Evolutionary conservation across 2,329 filamentous ascomycete species (phyloP), one percentile per base, ranked within the genome.

Genomic region (Aspergillus hiratsukae): DNA sequence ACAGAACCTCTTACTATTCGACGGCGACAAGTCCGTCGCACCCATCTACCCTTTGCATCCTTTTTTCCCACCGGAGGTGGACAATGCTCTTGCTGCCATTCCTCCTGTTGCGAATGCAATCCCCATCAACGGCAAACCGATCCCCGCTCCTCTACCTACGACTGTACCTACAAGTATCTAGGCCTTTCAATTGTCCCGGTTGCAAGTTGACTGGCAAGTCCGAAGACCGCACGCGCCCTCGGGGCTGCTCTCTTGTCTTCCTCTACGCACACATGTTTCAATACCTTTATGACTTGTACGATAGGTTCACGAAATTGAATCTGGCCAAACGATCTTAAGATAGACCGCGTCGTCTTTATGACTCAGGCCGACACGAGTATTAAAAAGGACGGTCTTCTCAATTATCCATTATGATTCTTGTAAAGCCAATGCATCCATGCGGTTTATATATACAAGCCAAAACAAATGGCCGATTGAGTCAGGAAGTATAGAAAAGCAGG

Each of bases 1-100:
- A 45, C 94, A 99, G 76, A 99, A 99, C 73, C 85, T 96, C 71
- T 83, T 96, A 51, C 79, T 97, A 21, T 96, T 97, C 67, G 91
- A 97, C 71, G 92, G 92, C 14, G 89, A 90, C 64, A 83, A 81
- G 48, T 89, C 90, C 74, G 84, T 89, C 62, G 90, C 88, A 0
- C 86, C 86, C 1, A 86, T 94, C 62, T 96, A 94, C 70, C 83
- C 91, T 1, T 79, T 97, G 45, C 90, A 95, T 69, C 90, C 91
- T 0, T 79, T 82, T 61, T 82, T 82, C 64, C 69, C 74, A 6
- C 64, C 69, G 1, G 66, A 68, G 37, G 61, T 67, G 43, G 64
- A 63, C 11, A 64, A 63, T 40, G 58, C 56, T 27, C 55, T 71
- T 27, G 60, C 68, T 52, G 68, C 69, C 49, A 59, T 68, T 3